Evolutionary conservation across 2,329 filamentous ascomycete genomes (phyloP).

Genomic region (Dendryphion nanum): DNA sequence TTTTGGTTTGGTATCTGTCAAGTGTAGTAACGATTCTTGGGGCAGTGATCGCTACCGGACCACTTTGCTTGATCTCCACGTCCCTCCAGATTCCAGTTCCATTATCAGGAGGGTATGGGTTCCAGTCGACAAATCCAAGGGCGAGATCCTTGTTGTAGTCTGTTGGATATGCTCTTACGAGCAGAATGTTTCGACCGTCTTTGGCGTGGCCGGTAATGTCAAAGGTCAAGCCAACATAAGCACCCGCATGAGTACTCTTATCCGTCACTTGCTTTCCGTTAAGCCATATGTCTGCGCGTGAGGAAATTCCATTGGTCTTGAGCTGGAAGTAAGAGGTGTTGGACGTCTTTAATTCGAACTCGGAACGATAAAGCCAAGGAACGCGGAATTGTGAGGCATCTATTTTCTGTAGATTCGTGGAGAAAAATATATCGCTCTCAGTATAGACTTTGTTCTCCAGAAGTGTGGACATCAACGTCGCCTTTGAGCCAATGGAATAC

Average conservation of each 20-base stretch:
- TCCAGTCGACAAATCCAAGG: conserved; percentile 63
- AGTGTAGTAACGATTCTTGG: conserved; percentile 25
- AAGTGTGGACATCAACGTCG: conserved; percentile 59
- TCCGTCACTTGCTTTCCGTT: conserved; percentile 56
- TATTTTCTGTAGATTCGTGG: conserved; percentile 48
- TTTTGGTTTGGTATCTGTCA: neutral
- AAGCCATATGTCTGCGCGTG: conserved; percentile 59
- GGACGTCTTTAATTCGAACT: conserved; percentile 44
- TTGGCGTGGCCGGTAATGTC: conserved; percentile 51
- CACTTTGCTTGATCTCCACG: conserved; percentile 56
- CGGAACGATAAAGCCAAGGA: conserved; percentile 60
- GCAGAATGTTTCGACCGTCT: conserved; percentile 49
- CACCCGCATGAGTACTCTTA: conserved; percentile 52
- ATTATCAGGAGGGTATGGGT: conserved; percentile 61
- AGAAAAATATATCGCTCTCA: conserved; percentile 57
- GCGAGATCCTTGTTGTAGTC: conserved; percentile 60
- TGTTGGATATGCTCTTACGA: conserved; percentile 57
- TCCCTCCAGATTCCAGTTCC: conserved; percentile 64
- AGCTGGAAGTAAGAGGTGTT: conserved; percentile 50
- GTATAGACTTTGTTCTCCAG: conserved; percentile 53
- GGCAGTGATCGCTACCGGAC: conserved; percentile 40
- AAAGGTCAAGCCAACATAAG: conserved; percentile 57
- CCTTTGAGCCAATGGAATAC: conserved; percentile 51
- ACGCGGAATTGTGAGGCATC: conserved; percentile 50
- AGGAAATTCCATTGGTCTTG: conserved; percentile 59